Evolutionary conservation across 768 basidiomycete species (phyloP).

Genomic region (Boletus tylopilopsis): DNA sequence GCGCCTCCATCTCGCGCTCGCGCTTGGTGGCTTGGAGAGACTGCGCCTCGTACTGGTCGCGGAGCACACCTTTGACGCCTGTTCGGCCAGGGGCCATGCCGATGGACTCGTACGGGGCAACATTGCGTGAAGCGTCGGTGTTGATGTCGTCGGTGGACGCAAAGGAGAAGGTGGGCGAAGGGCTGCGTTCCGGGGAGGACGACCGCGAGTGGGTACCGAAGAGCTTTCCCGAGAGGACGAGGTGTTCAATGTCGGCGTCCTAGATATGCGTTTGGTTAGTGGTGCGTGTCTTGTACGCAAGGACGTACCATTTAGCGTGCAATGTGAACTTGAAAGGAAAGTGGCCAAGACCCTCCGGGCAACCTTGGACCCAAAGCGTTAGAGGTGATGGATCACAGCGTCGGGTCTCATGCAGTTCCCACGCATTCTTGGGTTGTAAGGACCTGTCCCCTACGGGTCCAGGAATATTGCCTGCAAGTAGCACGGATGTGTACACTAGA

Average conservation of each 20-base stretch:
- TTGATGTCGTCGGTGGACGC: constrained; percentile 26
- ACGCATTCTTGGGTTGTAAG: too few relatives aligned
- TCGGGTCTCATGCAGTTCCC: too few relatives aligned
- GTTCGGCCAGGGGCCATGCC: constrained; percentile 86
- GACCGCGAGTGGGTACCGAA: constrained; percentile 55
- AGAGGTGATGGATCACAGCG: too few relatives aligned
- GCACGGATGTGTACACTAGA: background rate
- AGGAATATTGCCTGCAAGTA: background rate
- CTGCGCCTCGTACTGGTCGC: constrained; percentile 72
- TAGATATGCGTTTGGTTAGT: constrained; percentile 11
- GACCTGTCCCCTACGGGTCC: too few relatives aligned
- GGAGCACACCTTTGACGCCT: constrained; percentile 85
- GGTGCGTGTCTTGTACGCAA: too few relatives aligned
- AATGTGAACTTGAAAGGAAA: too few relatives aligned
- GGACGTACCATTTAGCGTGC: constrained; percentile 17
- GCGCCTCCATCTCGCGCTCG: constrained; percentile 47
- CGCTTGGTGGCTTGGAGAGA: constrained; percentile 50
- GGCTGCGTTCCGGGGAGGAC: constrained; percentile 62
- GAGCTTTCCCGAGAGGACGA: constrained; percentile 74
- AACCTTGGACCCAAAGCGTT: too few relatives aligned
- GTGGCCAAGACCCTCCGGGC: too few relatives aligned
- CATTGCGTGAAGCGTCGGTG: constrained; percentile 36
- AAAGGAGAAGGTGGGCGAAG: constrained; percentile 42
- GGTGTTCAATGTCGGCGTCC: constrained; percentile 58
- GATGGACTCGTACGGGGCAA: constrained; percentile 49